Evolutionary conservation across 2,329 filamentous ascomycete genomes (phyloP), one percentile per base, ranked within the genome.

Genomic region (Colletotrichum lentis): DNA sequence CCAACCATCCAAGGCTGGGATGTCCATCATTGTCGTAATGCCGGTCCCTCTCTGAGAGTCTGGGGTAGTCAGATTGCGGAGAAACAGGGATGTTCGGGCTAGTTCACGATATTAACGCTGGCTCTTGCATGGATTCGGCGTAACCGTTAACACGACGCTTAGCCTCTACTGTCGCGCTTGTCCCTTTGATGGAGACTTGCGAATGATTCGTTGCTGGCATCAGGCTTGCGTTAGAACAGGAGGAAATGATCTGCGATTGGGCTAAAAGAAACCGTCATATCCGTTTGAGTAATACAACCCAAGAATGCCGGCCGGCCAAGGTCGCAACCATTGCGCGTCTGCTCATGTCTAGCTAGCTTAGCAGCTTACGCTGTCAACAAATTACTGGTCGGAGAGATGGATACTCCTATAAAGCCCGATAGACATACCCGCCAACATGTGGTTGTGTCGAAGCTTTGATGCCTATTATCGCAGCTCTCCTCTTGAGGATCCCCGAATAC

Each of bases 31-130:
- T 39, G 7, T 37, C 27, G 53, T 35, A 35, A 35, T 35, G 31
- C 31, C 31, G 31, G 31, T 10, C 8, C 31, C 31, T 35, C 8
- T 35, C 50, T n/a, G n/a, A n/a, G n/a, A n/a, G n/a, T n/a, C n/a
- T 65, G 62, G 66, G 66, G 66, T 66, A 66, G 39, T 31, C 20
- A 56, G 44, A 66, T 22, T 69, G 66, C 55, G 66, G 66, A 66
- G 66, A 47, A 41, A 16, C 62, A 69, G 10, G 62, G 62, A 43
- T 52, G 10, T 56, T 61, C 62, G 55, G 65, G 56, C 43, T 66
- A 69, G 62, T 39, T 65, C 16, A 10, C 18, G 22, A 35, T 41
- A 44, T 49, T 18, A 52, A 20, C 44, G 46, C 59, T 52, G 56
- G 27, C 20, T 58, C 46, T 54, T 55, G 50, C 24, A 52, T 27